These are phyloP conservation scores for Anisodus tanguticus DNA, from an alignment of 257 asterid genomes.

Conservation along the genomic window DNA sequence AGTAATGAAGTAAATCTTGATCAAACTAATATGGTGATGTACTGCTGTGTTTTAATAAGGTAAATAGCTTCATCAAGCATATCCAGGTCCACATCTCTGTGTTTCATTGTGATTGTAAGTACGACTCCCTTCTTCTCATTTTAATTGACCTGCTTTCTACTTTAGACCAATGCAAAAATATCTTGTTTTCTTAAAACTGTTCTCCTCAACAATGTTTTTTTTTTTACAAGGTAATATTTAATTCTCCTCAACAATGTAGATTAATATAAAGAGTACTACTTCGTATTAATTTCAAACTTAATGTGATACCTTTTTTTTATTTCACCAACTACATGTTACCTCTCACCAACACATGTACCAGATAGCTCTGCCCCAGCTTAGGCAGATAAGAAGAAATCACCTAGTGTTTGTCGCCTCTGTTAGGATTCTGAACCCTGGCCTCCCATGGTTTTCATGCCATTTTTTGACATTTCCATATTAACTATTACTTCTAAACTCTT, in stretches of 20 bases:
- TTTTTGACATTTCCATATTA: background rate
- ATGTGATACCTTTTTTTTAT: background rate
- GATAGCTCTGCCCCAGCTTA: background rate
- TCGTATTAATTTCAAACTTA: background rate
- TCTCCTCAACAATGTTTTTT: too few relatives aligned
- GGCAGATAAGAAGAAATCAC: background rate
- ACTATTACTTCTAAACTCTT: background rate
- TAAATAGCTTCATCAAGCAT: conserved; percentile 15
- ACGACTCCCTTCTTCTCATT: conserved; percentile 5
- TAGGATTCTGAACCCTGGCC: background rate
- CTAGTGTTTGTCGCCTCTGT: background rate
- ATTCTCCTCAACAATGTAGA: conserved; percentile 14
- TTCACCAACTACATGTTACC: background rate
- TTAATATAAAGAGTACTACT: conserved; percentile 16
- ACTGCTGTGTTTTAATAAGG: conserved; percentile 20
- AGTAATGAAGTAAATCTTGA: conserved; percentile 17
- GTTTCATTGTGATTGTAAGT: background rate
- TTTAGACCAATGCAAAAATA: conserved; percentile 22
- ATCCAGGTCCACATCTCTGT: background rate
- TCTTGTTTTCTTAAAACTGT: background rate
- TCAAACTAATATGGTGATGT: conserved; percentile 13
- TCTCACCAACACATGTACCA: background rate
- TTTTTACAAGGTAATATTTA: background rate
- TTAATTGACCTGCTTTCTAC: background rate
- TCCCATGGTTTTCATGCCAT: background rate